Conservation (phyloP, 2,329 filamentous ascomycete genomes). For the Penicillium sp. region DNA sequence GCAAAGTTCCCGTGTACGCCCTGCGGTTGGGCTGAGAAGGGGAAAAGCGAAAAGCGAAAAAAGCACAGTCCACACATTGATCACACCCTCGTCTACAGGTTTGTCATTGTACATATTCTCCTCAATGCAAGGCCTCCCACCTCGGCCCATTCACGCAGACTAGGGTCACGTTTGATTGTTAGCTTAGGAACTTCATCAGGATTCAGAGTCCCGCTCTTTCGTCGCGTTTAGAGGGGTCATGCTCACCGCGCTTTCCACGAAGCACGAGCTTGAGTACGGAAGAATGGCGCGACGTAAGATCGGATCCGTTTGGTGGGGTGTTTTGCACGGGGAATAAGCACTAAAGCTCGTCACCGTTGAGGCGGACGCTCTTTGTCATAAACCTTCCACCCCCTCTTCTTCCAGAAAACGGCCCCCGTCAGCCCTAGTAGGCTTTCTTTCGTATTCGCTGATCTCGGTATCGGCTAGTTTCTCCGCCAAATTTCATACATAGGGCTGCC, state of each 20-base stretch:
- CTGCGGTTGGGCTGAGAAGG: conserved; percentile 11
- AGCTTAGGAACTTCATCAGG: not conserved
- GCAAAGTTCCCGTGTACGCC: not conserved
- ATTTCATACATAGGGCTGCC: not conserved
- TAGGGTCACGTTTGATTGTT: not conserved
- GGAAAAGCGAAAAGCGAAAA: not conserved
- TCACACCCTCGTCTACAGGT: not conserved
- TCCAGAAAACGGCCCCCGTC: conserved; percentile 22
- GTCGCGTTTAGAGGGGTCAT: not conserved
- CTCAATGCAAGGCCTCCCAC: conserved; percentile 19
- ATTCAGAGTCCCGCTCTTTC: not conserved
- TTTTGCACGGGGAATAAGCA: conserved; percentile 22
- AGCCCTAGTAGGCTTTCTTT: conserved; percentile 22
- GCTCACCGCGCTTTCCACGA: not conserved
- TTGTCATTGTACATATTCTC: not conserved
- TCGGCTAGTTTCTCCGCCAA: not conserved
- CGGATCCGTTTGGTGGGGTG: conserved; percentile 7
- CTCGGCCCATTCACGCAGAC: not conserved
- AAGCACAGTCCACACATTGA: conserved; percentile 10
- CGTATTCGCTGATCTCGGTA: conserved; percentile 1
- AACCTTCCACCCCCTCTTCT: conserved; percentile 12
- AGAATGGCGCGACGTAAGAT: not conserved
- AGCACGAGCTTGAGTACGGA: not conserved
- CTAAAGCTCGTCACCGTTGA: conserved; percentile 18
- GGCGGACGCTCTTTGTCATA: conserved; percentile 10